Conservation (phyloP, 352 stramenopile species). For the Hyaloperonospora arabidopsidis region DNA sequence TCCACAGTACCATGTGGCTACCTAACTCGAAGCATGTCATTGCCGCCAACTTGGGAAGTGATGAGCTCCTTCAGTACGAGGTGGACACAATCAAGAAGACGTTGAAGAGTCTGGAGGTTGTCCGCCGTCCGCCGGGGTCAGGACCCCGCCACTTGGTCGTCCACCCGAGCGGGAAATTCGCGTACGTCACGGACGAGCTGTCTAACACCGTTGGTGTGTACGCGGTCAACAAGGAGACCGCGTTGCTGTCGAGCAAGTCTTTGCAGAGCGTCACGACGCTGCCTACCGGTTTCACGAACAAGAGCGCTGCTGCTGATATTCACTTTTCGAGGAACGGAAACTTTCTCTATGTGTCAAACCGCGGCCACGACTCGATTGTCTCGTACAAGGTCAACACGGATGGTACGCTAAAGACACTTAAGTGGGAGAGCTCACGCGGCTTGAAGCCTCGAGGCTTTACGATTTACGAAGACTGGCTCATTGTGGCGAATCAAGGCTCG, state of each 20-base stretch:
- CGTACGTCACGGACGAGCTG: constrained; percentile 59
- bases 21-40: constrained; percentile 35
- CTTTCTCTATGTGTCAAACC: constrained; percentile 64
- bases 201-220: constrained; percentile 55
- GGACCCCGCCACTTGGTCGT: constrained; percentile 61
- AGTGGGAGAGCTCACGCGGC: constrained; percentile 37
- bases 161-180: constrained; percentile 34
- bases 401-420: constrained; percentile 30
- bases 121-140: constrained; percentile 28
- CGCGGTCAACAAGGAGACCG: constrained; percentile 23
- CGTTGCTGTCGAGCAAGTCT: constrained; percentile 21
- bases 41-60: constrained; percentile 51
- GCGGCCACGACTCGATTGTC: constrained; percentile 52
- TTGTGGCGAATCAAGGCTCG: constrained; percentile 59
- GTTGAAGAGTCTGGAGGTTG: constrained; percentile 20
- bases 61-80: constrained; percentile 46
- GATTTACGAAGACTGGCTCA: constrained; percentile 42
- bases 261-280: constrained; percentile 53
- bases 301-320: constrained; percentile 36
- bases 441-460: constrained; percentile 38
- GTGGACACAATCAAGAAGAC: constrained; percentile 33
- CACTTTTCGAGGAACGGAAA: constrained; percentile 42
- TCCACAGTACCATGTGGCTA: constrained; percentile 64
- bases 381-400: constrained; percentile 36
- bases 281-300: constrained; percentile 26